A percentile compares a stretch with the other conserved stretches of the same genome.
Conservation (phyloP, 1,139 yeast genomes). For the Yamadazyma taylorii region DNA sequence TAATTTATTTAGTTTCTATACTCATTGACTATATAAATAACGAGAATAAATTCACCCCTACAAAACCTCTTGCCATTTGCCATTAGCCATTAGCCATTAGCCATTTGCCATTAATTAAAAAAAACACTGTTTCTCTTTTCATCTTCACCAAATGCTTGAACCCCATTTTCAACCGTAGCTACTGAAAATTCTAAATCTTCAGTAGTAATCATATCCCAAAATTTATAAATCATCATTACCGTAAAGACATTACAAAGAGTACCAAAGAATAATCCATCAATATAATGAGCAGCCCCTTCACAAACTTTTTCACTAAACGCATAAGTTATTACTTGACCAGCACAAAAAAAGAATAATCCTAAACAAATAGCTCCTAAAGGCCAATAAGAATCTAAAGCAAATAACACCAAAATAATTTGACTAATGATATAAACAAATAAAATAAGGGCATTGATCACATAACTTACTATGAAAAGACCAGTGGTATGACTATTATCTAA, state of each 20-base stretch:
- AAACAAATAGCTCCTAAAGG: slow-evolving; percentile 77
- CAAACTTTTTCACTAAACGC: slow-evolving; percentile 69
- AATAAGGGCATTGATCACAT: slow-evolving; percentile 67
- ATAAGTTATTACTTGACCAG: slow-evolving; percentile 75
- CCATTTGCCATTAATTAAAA: slow-evolving; percentile 22
- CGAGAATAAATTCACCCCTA: no score
- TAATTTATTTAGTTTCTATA: no score
- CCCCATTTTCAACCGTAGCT: slow-evolving; percentile 45
- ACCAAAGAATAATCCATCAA: slow-evolving; percentile 88
- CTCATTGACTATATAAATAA: no score
- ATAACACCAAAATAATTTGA: slow-evolving; percentile 68
- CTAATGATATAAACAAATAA: slow-evolving; percentile 62
- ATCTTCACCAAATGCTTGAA: slow-evolving; percentile 29
- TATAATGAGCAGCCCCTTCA: slow-evolving; percentile 71
- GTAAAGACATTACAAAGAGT: slow-evolving; percentile 77
- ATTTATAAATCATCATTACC: slow-evolving; percentile 92
- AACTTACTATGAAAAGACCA: slow-evolving; percentile 67
- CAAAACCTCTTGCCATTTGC: no score
- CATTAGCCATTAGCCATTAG: no score
- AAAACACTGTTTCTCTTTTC: slow-evolving; percentile 36
- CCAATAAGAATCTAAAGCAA: slow-evolving; percentile 78
- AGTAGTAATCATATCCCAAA: slow-evolving; percentile 95
- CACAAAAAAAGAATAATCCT: slow-evolving; percentile 72
- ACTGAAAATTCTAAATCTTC: slow-evolving; percentile 95
- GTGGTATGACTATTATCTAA: slow-evolving; percentile 48